These are phyloP conservation scores for Coniochaeta sp. DNA, from an alignment of 2,329 filamentous ascomycete genomes.

Conservation along the genomic window DNA sequence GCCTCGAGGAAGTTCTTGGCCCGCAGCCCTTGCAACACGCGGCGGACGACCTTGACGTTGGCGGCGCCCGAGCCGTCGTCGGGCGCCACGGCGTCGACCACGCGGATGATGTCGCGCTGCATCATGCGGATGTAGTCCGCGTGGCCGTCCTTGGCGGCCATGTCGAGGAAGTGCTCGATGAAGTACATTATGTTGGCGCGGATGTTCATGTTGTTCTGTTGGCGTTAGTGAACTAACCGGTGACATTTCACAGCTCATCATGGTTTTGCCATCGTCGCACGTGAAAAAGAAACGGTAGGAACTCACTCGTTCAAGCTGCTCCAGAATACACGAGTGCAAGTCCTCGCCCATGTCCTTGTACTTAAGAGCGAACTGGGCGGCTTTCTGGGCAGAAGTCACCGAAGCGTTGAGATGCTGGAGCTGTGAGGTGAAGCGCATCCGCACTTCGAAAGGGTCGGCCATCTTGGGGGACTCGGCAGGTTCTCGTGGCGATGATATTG, in stretches of 20 bases:
- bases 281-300: too few relatives aligned
- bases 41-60: constrained; percentile 83
- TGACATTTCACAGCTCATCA: too few relatives aligned
- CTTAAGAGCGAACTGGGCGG: constrained; percentile 89
- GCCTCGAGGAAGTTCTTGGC: constrained; percentile 65
- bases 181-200: constrained; percentile 99
- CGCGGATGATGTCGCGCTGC: constrained; percentile 81
- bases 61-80: constrained; percentile 81
- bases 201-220: constrained; percentile 87
- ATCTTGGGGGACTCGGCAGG: constrained; percentile 23
- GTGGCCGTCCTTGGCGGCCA: constrained; percentile 69
- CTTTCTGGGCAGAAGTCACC: constrained; percentile 81
- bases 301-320: constrained; percentile 78
- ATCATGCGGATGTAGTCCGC: constrained; percentile 87
- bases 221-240: neutral
- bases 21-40: constrained; percentile 65
- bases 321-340: constrained; percentile 91
- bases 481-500: neutral
- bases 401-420: constrained; percentile 88
- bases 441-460: constrained; percentile 92
- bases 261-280: too few relatives aligned
- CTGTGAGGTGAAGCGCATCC: constrained; percentile 90
- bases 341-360: constrained; percentile 95
- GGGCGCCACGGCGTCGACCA: constrained; percentile 88
- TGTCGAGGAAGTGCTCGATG: constrained; percentile 88